Evolutionary conservation across 1,139 yeast species (phyloP).

Genomic region (Pichia sp.): DNA sequence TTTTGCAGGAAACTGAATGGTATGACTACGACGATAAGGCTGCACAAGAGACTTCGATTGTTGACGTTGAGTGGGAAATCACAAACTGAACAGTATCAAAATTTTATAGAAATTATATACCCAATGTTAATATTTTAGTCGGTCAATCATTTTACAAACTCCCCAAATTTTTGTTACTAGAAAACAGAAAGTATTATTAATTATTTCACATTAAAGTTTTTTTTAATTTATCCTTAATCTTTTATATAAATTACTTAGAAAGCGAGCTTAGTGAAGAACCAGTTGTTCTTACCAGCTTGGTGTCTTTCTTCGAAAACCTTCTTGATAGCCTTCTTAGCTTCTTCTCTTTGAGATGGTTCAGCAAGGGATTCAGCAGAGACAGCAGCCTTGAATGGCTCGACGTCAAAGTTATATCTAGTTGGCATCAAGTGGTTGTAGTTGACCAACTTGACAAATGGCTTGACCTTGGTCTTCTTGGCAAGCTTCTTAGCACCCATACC

Average conservation of each 20-base stretch:
- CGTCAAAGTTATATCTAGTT: slow-evolving; percentile 98
- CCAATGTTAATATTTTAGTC: no score
- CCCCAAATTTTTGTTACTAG: slow-evolving; percentile 6
- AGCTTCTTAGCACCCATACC: slow-evolving; percentile 93
- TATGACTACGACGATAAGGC: slow-evolving; percentile 91
- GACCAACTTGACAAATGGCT: slow-evolving; percentile 98
- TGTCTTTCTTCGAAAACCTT: slow-evolving; percentile 99
- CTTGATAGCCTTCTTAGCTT: slow-evolving; percentile 98
- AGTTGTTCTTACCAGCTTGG: slow-evolving; percentile 99
- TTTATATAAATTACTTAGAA: slow-evolving; percentile 52
- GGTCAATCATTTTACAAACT: no score
- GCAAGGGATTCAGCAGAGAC: slow-evolving; percentile 91
- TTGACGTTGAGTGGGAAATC: slow-evolving; percentile 60
- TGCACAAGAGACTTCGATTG: slow-evolving; percentile 74
- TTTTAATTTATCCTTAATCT: slow-evolving; percentile 17
- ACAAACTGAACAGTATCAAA: neutral
- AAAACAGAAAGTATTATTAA: slow-evolving; percentile 14
- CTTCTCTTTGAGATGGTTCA: slow-evolving; percentile 98
- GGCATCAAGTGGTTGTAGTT: slow-evolving; percentile 99
- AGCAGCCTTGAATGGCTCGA: slow-evolving; percentile 88
- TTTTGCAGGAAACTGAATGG: slow-evolving; percentile 81
- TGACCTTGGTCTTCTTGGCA: slow-evolving; percentile 96
- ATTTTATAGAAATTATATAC: neutral
- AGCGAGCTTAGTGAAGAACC: slow-evolving; percentile 99
- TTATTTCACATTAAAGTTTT: slow-evolving; percentile 18